Conservation (phyloP, 371 early-diverging fungal species). For the Basidiobolus meristosporus region DNA sequence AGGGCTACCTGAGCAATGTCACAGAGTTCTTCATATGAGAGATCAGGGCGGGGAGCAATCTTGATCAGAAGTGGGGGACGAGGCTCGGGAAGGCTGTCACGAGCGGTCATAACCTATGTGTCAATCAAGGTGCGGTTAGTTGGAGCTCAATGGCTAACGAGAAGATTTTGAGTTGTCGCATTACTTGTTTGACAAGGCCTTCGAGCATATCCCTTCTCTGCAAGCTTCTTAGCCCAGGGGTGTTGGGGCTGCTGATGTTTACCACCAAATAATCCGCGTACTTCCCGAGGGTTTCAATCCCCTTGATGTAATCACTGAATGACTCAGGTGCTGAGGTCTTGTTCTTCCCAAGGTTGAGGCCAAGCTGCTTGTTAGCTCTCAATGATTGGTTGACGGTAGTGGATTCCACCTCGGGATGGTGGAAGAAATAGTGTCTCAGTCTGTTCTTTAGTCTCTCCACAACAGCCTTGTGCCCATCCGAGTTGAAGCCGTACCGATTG, state of each 20-base stretch:
- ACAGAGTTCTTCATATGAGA: conserved; percentile 35
- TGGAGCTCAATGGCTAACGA: background rate
- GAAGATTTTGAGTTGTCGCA: conserved; percentile 1
- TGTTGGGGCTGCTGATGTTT: conserved; percentile 69
- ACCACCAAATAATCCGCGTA: conserved; percentile 71
- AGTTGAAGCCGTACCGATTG: conserved; percentile 80
- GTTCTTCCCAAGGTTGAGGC: conserved; percentile 74
- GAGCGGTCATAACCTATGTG: conserved; percentile 18
- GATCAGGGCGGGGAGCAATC: conserved; percentile 73
- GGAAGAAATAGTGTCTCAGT: background rate
- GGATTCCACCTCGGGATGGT: too few relatives aligned
- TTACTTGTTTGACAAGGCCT: conserved; percentile 34
- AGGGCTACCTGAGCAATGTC: conserved; percentile 47
- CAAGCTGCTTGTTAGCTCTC: conserved; percentile 26
- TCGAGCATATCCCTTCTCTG: conserved; percentile 43
- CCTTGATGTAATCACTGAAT: conserved; percentile 48
- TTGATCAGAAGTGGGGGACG: conserved; percentile 60
- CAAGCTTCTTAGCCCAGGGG: conserved; percentile 48
- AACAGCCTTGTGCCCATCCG: conserved; percentile 41
- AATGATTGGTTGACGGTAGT: conserved; percentile 12
- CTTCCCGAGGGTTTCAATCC: conserved; percentile 36
- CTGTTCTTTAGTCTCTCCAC: conserved; percentile 33
- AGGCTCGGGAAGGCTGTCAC: conserved; percentile 19
- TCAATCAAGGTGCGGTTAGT: background rate
- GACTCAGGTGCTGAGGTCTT: conserved; percentile 34